phyloP scores from a whole-genome alignment of 805 yeast species.

The Alloascoidea africana region DNA sequence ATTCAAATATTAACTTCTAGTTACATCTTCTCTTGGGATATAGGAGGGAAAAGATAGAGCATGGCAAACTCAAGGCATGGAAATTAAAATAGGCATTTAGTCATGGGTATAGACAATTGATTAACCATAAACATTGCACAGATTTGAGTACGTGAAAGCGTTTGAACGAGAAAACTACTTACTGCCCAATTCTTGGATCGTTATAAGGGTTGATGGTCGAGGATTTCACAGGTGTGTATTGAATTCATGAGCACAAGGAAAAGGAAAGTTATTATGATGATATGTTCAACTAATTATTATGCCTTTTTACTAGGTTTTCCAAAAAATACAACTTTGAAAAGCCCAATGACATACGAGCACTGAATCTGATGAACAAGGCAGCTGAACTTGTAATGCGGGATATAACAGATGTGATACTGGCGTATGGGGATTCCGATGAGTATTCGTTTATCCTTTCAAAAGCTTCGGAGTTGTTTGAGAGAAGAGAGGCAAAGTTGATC shows the following conservation, averaged over 20 bases:
- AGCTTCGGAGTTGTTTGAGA: slow-evolving; percentile 55
- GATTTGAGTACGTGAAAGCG: slow-evolving; percentile 72
- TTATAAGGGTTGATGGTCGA: slow-evolving; percentile 83
- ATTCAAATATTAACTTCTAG: too few species aligned
- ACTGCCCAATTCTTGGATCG: slow-evolving; percentile 68
- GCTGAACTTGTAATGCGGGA: slow-evolving; percentile 50
- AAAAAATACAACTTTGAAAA: slow-evolving; percentile 59
- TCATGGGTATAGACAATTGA: too few species aligned
- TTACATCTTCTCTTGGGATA: too few species aligned
- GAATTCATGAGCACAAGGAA: too few species aligned
- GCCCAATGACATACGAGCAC: slow-evolving; percentile 76
- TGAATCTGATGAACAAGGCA: slow-evolving; percentile 67
- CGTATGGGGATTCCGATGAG: slow-evolving; percentile 94
- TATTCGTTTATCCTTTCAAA: slow-evolving; percentile 65
- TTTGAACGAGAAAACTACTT: slow-evolving; percentile 66
- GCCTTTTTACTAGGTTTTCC: slow-evolving; percentile 42
- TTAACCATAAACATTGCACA: too few species aligned
- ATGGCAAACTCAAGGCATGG: too few species aligned
- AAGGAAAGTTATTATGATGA: too few species aligned
- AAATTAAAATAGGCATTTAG: too few species aligned
- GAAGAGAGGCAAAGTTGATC: slow-evolving; percentile 67
- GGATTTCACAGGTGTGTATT: slow-evolving; percentile 57
- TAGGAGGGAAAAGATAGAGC: too few species aligned
- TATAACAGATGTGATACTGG: slow-evolving; percentile 60
- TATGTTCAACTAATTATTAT: too few species aligned